Evolutionary conservation across 73 alveolate species (phyloP).

Genomic region (Effrenium voratum): DNA sequence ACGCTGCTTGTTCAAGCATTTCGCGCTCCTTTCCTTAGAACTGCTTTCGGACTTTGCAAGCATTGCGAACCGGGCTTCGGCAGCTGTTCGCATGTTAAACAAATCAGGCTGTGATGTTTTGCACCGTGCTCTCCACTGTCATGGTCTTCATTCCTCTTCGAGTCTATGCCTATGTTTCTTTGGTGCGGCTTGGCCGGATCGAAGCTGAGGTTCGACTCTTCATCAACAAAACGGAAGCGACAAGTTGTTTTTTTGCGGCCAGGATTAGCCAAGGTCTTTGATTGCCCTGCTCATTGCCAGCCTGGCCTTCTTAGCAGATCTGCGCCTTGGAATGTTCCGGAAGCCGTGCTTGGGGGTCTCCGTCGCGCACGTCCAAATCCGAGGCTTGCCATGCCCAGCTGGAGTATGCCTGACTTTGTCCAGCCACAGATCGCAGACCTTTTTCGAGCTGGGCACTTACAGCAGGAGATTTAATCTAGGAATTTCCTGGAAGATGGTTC

Average conservation of each 20-base stretch:
- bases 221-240: too few species aligned
- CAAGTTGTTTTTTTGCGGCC: not conserved
- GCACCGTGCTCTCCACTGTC: constrained; percentile 12
- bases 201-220: not conserved
- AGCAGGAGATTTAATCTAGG: too few species aligned
- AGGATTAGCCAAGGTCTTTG: not conserved
- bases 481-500: not conserved
- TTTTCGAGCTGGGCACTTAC: too few species aligned
- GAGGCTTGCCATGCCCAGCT: constrained; percentile 16
- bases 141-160: constrained; percentile 70
- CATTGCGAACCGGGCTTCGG: not conserved
- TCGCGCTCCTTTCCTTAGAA: not conserved
- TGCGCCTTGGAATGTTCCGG: not conserved
- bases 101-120: constrained; percentile 15
- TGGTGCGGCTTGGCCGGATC: not conserved
- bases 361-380: not conserved
- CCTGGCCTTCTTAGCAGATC: constrained; percentile 27
- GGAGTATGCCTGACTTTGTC: not conserved
- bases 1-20: not conserved
- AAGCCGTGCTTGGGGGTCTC: not conserved
- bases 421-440: not conserved
- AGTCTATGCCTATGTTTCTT: constrained; percentile 70
- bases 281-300: constrained; percentile 61
- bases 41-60: not conserved
- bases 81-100: not conserved